A percentile compares a stretch with the other conserved stretches of the same genome.
Conservation (phyloP, 306 rosid species). For the Neltuma alba region DNA sequence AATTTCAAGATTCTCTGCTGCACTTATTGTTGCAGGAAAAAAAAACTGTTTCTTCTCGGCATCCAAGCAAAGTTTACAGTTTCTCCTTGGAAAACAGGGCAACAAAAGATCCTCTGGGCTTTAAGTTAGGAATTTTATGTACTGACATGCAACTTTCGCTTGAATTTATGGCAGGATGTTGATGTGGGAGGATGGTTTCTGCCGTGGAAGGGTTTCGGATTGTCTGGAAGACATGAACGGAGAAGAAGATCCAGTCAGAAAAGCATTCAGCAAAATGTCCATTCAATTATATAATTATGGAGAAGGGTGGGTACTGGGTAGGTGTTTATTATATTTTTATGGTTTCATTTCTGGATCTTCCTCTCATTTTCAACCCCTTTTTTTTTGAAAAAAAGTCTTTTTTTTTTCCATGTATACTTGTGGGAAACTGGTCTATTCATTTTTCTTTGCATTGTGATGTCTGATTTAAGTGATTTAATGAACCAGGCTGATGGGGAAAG, state of each 20-base stretch:
- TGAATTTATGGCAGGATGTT: constrained; percentile 69
- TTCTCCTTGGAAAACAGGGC: constrained; percentile 1
- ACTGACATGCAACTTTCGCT: constrained; percentile 5
- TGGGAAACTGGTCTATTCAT: constrained; percentile 12
- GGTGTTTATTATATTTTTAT: constrained; percentile 49
- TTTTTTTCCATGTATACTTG: background rate
- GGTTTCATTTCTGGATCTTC: no score
- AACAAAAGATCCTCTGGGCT: constrained; percentile 10
- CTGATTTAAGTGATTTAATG: constrained; percentile 37
- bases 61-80: background rate
- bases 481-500: constrained; percentile 97
- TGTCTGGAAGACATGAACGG: constrained; percentile 83
- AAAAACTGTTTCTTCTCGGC: background rate
- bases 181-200: constrained; percentile 99
- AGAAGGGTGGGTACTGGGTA: constrained; percentile 99
- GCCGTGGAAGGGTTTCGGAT: constrained; percentile 74
- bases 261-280: constrained; percentile 98
- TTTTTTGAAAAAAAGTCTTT: no score
- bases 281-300: constrained; percentile 99
- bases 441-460: background rate
- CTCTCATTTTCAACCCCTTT: no score
- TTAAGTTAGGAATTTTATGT: background rate
- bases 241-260: constrained; percentile 93
- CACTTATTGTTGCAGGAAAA: no score
- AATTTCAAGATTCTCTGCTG: background rate